phyloP scores from a whole-genome alignment of 768 basidiomycete species.

The Mycena leptocephala region DNA sequence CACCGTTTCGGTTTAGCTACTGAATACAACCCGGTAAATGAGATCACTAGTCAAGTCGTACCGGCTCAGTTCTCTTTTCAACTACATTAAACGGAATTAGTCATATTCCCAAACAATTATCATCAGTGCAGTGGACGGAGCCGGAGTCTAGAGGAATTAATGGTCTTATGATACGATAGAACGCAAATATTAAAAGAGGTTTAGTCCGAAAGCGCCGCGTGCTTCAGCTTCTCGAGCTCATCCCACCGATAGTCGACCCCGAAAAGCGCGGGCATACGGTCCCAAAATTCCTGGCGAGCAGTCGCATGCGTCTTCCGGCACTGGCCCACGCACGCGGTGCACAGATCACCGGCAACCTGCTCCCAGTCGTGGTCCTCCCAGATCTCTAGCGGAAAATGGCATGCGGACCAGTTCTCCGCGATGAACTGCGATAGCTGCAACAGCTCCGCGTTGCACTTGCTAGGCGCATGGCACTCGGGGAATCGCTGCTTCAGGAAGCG shows the following conservation, averaged over 20 bases:
- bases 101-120: too few species aligned
- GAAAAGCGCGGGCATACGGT: constrained; percentile 20
- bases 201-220: constrained; percentile 6
- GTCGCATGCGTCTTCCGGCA: constrained; percentile 19
- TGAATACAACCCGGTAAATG: too few species aligned
- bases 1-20: too few species aligned
- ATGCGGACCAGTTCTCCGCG: constrained; percentile 22
- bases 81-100: too few species aligned
- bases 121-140: too few species aligned
- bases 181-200: background rate
- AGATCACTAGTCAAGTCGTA: too few species aligned
- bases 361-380: constrained; percentile 35
- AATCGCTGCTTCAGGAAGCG: constrained; percentile 23
- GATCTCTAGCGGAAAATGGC: constrained; percentile 33
- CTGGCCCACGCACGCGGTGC: constrained; percentile 6
- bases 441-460: constrained; percentile 23
- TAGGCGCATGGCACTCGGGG: constrained; percentile 10
- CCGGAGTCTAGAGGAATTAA: too few species aligned
- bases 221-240: constrained; percentile 25
- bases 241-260: constrained; percentile 6
- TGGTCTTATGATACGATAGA: background rate
- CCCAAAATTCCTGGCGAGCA: constrained; percentile 28
- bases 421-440: constrained; percentile 22
- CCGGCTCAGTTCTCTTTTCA: too few species aligned
- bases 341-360: constrained; percentile 22